Conservation (phyloP, 2,329 filamentous ascomycete genomes). For the Ophiocordyceps australis region DNA sequence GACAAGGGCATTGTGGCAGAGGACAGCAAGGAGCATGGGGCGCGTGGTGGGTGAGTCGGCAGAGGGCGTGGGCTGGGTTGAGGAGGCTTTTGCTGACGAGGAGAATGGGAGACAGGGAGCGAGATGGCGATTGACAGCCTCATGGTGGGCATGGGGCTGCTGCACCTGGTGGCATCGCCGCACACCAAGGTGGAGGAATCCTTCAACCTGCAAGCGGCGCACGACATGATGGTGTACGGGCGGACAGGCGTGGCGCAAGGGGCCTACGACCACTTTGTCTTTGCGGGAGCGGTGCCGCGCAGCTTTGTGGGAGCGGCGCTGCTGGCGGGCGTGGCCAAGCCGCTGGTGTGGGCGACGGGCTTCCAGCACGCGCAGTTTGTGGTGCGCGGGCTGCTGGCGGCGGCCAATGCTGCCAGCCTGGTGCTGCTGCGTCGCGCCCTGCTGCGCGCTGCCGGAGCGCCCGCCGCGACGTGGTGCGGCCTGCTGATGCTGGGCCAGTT, state of each 20-base stretch:
- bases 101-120: too few species aligned
- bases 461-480: conserved; percentile 61
- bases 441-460: conserved; percentile 46
- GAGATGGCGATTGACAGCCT: conserved; percentile 9
- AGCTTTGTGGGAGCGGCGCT: conserved; percentile 73
- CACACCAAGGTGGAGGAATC: conserved; percentile 98
- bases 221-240: conserved; percentile 75
- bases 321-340: conserved; percentile 55
- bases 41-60: too few species aligned
- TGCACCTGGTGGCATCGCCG: conserved; percentile 59
- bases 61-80: too few species aligned
- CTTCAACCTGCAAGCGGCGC: conserved; percentile 87
- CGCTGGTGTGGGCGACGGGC: conserved; percentile 38
- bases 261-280: conserved; percentile 76
- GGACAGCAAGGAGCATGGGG: too few species aligned
- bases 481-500: conserved; percentile 71
- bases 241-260: conserved; percentile 52
- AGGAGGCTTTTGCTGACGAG: too few species aligned
- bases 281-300: conserved; percentile 79
- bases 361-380: conserved; percentile 39
- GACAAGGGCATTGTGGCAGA: too few species aligned
- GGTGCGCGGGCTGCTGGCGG: conserved; percentile 60
- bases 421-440: conserved; percentile 47
- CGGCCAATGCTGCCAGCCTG: conserved; percentile 55
- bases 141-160: conserved; percentile 36